These are phyloP conservation scores for Xylaria hypoxylon DNA, from an alignment of 2,329 filamentous ascomycete species.

Conservation along the genomic window DNA sequence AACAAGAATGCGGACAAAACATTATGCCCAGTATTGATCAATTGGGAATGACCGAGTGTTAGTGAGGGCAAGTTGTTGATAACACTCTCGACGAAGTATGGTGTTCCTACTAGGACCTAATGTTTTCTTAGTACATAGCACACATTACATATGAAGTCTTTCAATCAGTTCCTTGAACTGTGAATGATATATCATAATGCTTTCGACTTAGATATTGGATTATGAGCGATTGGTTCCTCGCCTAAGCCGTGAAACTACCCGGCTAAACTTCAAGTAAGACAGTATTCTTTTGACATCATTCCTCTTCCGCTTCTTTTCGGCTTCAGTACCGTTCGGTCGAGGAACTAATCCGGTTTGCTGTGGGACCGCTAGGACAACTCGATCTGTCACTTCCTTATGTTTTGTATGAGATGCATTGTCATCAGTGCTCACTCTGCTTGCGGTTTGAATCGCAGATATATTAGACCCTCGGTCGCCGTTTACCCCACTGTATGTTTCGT, in stretches of 20 bases:
- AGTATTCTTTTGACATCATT: not conserved
- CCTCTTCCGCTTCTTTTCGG: not conserved
- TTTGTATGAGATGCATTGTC: not conserved
- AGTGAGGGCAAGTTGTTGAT: not conserved
- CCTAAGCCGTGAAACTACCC: not conserved
- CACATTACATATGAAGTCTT: not conserved
- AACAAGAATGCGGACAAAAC: slow-evolving; percentile 10
- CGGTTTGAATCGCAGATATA: not conserved
- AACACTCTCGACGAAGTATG: not conserved
- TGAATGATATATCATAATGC: not conserved
- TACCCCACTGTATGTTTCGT: not conserved
- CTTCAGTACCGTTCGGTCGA: not conserved
- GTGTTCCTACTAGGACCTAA: not conserved
- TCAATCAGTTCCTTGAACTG: not conserved
- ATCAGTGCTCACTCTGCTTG: not conserved
- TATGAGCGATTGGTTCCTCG: not conserved
- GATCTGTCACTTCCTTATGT: not conserved
- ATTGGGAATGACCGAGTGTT: too few species aligned
- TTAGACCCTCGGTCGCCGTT: not conserved
- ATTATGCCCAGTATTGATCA: slow-evolving; percentile 5
- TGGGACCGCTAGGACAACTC: not conserved
- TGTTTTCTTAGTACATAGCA: not conserved
- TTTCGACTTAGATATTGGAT: not conserved
- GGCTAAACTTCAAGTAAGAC: not conserved
- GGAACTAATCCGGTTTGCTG: not conserved